Base-by-base conservation (phyloP, 495 filamentous ascomycete genomes). In the Aspergillus bertholletiae region DNA sequence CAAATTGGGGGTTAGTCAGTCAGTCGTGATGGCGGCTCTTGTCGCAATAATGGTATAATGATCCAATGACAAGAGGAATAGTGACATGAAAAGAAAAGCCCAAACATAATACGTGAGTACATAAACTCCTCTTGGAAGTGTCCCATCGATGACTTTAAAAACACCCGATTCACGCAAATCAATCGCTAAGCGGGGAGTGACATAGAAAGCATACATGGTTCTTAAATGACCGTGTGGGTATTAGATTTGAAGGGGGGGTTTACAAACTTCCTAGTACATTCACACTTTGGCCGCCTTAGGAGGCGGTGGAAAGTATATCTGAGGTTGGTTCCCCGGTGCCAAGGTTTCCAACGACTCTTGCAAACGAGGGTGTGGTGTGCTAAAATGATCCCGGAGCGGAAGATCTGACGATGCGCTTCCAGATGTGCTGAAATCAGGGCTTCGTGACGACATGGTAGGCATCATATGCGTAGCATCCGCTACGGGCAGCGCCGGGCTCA, bases 221-320 rank as follows among this genome's bases (percentile, higher is more conserved):
- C 26, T 8, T 28, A 28, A 5, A 28, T 28, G 8, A 28, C 39
- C 39, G 2, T 22, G 17, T 22, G 17, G 20, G 22, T 22, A 43
- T 43, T 20, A 22, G 6, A 22, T 7, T 43, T 12, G 9, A 9
- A 7, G 1, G 18, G 11, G 40, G 46, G 26, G 26, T 28, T 8
- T 40, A 15, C 20, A n/a, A 21, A 28, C 26, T n/a, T n/a, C n/a
- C n/a, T n/a, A 15, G n/a, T 22, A 41, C 26, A 26, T 46, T 61
- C 40, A 70, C 18, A 56, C 63, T 51, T 69, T 76, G 6, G 53
- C 34, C 23, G 69, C 65, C 56, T 71, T 76, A 11, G 74, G 72
- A 13, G 75, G 74, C 15, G 73, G 73, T 6, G 73, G 73, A 58
- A 78, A 78, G 40, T 73, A 76, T 30, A 72, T 69, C 22, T 66